Evolutionary conservation across 2,329 filamentous ascomycete genomes (phyloP), one percentile per base, ranked within the genome.

Genomic region (Ramularia endophylla): DNA sequence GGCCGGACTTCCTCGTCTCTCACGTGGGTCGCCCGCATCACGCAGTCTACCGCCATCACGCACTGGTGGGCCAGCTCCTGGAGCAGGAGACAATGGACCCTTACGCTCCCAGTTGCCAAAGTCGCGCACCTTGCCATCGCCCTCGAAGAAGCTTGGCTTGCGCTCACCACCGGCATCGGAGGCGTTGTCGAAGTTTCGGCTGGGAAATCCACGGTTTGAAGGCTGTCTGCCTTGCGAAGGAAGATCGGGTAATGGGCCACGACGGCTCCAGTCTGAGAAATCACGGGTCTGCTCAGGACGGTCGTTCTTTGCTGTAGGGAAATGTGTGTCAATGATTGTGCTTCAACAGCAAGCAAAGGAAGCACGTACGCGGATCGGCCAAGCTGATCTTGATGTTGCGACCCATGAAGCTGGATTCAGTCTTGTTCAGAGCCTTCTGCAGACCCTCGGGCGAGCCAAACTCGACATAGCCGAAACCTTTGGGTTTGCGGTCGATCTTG

Each of bases 401-500:
- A 55, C 88, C 88, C 65, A 94, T 84, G 65, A 97, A 89, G 44
- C 79, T 81, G 47, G 80, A 74, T 57, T 87, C 86, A 59, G 89
- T 89, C 50, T 92, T 77, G 44, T 81, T 79, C 51, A 98, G 77
- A 42, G 92, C 92, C 68, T 88, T 84, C 73, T 94, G 94, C 59
- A 98, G 73, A 45, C 90, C 90, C 36, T 97, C 90, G 32, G 92
- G 71, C 38, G 80, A 83, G 53, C 75, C 80, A 60, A 98, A 98
- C 66, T 98, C 92, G 52, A 94, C 90, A 65, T 98, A 98, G 48
- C 90, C 92, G 59, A 98, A 98, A 36, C 92, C 92, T 74, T 98
- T 98, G 52, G 92, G 92, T 61, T 89, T 88, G 66, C 84, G 81
- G 62, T 92, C 85, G 65, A 95, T 76, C 62, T 90, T 92, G 68